Conservation (phyloP, 129 eudicot genomes). For the Glebionis coronaria region DNA sequence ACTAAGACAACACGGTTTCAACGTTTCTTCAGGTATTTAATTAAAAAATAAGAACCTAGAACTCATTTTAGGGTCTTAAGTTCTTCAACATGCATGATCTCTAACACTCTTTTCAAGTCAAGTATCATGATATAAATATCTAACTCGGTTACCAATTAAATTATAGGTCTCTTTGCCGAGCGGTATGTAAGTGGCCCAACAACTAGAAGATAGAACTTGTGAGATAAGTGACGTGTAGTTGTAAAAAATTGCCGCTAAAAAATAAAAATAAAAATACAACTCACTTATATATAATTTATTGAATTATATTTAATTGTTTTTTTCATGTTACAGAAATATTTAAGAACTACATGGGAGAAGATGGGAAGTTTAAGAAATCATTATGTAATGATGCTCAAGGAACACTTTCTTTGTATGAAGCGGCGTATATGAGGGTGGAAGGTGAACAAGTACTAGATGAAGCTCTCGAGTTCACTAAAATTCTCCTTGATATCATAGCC, state of each 20-base stretch:
- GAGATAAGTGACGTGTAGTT: too few relatives aligned
- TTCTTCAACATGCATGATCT: too few relatives aligned
- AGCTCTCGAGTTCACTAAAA: not conserved
- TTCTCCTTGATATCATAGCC: not conserved
- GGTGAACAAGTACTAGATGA: not conserved
- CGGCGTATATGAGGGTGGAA: conserved; percentile 1
- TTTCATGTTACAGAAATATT: not conserved
- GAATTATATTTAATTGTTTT: not conserved
- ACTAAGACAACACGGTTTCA: not conserved
- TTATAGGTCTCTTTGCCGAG: too few relatives aligned
- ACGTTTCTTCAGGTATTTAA: not conserved
- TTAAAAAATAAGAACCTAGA: not conserved
- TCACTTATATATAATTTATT: not conserved
- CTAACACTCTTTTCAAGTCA: too few relatives aligned
- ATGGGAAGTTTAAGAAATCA: not conserved
- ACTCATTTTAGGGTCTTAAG: not conserved
- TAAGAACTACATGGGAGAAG: not conserved
- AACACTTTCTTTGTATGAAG: conserved; percentile 1
- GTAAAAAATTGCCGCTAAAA: too few relatives aligned
- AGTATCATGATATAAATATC: too few relatives aligned
- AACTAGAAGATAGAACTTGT: too few relatives aligned
- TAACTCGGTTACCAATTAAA: too few relatives aligned
- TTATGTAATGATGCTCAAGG: not conserved
- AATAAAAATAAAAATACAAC: not conserved
- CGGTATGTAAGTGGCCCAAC: too few relatives aligned